These are phyloP conservation scores for Mycothermus thermophilus DNA, from an alignment of 495 filamentous ascomycete genomes.

Conservation along the genomic window DNA sequence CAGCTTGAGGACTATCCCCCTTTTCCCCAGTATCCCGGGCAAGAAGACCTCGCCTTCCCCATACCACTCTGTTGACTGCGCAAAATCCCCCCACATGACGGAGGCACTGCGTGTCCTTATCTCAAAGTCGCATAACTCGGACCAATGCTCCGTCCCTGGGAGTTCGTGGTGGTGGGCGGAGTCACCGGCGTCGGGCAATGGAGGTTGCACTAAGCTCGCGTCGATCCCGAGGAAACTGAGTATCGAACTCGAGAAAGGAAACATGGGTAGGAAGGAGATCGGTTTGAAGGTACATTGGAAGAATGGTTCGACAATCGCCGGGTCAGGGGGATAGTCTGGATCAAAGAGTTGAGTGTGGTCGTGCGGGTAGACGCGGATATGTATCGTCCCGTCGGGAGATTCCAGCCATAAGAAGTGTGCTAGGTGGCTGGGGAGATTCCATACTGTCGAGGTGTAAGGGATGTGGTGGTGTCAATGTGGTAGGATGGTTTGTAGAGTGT, in stretches of 20 bases:
- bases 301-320: slow-evolving; percentile 22
- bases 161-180: no score
- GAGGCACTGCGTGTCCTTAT: slow-evolving; percentile 11
- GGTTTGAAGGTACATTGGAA: slow-evolving; percentile 31
- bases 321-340: no score
- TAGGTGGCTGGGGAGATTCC: slow-evolving; percentile 42
- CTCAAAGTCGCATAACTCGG: slow-evolving; percentile 8
- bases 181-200: slow-evolving; percentile 26
- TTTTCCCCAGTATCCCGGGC: slow-evolving; percentile 30
- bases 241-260: slow-evolving; percentile 26
- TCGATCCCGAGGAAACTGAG: slow-evolving; percentile 23
- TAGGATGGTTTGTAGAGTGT: neutral
- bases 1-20: slow-evolving; percentile 30
- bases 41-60: slow-evolving; percentile 22
- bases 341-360: slow-evolving; percentile 12
- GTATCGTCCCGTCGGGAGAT: slow-evolving; percentile 18
- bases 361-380: slow-evolving; percentile 31
- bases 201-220: slow-evolving; percentile 28
- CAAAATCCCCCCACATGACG: slow-evolving; percentile 28
- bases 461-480: neutral
- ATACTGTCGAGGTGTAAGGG: slow-evolving; percentile 19
- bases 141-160: slow-evolving; percentile 25
- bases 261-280: slow-evolving; percentile 26
- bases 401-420: slow-evolving; percentile 36
- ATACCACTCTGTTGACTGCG: slow-evolving; percentile 21